phyloP scores from a whole-genome alignment of 441 rosid genomes.

The Syzygium syzygioides region DNA sequence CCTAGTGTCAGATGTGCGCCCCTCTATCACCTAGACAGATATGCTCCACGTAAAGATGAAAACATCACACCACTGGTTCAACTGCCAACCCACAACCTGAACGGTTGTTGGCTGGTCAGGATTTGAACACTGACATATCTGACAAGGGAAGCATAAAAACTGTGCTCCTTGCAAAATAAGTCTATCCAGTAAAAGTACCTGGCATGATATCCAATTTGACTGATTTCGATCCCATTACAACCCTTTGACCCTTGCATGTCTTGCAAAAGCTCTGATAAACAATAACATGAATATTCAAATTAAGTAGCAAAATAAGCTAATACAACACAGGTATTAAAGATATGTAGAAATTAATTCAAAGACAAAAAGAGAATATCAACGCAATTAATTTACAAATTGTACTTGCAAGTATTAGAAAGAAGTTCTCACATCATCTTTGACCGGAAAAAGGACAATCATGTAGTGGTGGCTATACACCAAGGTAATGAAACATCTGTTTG shows the following conservation, averaged over 20 bases:
- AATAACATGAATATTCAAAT: not conserved
- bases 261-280: conserved; percentile 71
- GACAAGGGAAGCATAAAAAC: not conserved
- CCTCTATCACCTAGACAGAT: not conserved
- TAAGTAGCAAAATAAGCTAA: not conserved
- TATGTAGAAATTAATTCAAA: not conserved
- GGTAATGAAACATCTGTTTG: not conserved
- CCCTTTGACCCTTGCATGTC: conserved; percentile 78
- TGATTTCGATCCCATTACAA: conserved; percentile 69
- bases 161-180: not conserved
- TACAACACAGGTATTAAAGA: not conserved
- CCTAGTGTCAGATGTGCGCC: not conserved
- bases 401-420: not conserved
- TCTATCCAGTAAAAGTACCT: conserved; percentile 35
- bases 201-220: conserved; percentile 79
- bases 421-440: not conserved
- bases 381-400: not conserved
- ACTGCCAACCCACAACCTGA: not conserved
- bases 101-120: not conserved
- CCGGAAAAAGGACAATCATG: not conserved
- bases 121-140: not conserved
- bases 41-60: not conserved
- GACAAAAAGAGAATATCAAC: not conserved
- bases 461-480: not conserved
- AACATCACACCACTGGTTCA: not conserved